Conservation (phyloP, 768 basidiomycete species). For the Kwoniella bestiolae region DNA sequence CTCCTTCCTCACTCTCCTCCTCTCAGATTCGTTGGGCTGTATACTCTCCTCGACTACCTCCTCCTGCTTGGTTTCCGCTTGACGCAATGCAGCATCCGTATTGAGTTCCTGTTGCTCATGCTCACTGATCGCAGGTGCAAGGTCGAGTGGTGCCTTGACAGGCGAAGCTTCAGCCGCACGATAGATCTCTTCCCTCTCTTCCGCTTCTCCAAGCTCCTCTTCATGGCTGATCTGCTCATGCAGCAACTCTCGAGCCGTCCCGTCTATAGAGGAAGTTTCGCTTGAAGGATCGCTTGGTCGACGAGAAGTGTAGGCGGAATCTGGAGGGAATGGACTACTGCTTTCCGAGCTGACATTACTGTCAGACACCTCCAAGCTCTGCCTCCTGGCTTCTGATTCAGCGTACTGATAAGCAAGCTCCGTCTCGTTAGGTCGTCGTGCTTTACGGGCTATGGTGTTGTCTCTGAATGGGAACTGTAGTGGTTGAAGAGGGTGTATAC, state of each 20-base stretch:
- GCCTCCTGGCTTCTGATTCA: conserved; percentile 11
- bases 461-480: conserved; percentile 50
- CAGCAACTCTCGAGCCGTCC: conserved; percentile 15
- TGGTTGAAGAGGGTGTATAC: conserved; percentile 7
- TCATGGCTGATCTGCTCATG: conserved; percentile 35
- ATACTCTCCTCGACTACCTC: conserved; percentile 39
- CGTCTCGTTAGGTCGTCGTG: conserved; percentile 33
- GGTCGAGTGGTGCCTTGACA: conserved; percentile 1
- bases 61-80: conserved; percentile 19
- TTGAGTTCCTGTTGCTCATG: conserved; percentile 24
- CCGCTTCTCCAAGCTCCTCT: conserved; percentile 29
- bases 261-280: conserved; percentile 1
- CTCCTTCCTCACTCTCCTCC: conserved; percentile 41
- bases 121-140: conserved; percentile 20
- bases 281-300: not conserved
- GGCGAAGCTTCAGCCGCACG: conserved; percentile 13
- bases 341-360: conserved; percentile 11
- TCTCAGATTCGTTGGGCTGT: conserved; percentile 27
- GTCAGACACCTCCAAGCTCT: not conserved
- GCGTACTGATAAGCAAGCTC: conserved; percentile 45
- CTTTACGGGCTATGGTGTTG: conserved; percentile 49
- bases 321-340: conserved; percentile 15
- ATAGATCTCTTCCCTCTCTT: conserved; percentile 39
- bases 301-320: not conserved
- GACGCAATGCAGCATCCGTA: conserved; percentile 37